Base-by-base conservation (phyloP, 106 monocot species). In the Dendrobium catenatum region DNA sequence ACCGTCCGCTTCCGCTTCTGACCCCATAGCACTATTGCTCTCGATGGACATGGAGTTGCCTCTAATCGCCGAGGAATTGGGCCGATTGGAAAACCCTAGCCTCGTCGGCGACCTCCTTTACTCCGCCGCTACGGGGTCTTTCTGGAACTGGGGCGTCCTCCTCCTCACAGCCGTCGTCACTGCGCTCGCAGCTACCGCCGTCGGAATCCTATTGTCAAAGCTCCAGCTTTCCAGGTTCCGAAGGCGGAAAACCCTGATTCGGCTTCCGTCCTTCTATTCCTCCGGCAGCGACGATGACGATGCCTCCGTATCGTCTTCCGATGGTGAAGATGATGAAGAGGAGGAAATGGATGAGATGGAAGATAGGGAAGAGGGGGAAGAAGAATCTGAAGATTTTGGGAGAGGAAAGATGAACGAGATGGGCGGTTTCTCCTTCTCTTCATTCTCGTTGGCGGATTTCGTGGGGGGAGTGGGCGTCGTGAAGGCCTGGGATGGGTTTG, bases 401-500 rank as follows among this genome's bases (percentile, higher is more conserved):
- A 16, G 13, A 29, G 70, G 3, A 3, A 33, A 70, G 70, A 4
- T 37, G 24, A 51, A 67, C 10, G 80, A 41, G 40, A 67, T 68
- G 26, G 55, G 51, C 19, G 42, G 76, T 76, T 48, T 75, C 42
- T 76, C 59, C 11, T 55, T 56, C 29, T 51, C 55, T 1, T 22
- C 64, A 15, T 64, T 64, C 64, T 47, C 59, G n/a, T 77, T 79
- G 77, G 41, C 46, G 47, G 82, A 86, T 47, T 27, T 73, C 19
- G 76, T 61, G 19, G 56, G 66, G 33, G 85, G 81, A n/a, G 73
- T 43, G 66, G 64, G 75, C 10, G 80, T 86, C 40, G 86, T 86
- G 33, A 86, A 68, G 73, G 51, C 77, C 10, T 86, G 86, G 86
- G 83, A 86, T 9, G 82, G 80, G 8, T 33, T 79, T 2, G 85